Evolutionary conservation across 495 filamentous ascomycete genomes (phyloP).

Genomic region (Glutinoglossum americanum): DNA sequence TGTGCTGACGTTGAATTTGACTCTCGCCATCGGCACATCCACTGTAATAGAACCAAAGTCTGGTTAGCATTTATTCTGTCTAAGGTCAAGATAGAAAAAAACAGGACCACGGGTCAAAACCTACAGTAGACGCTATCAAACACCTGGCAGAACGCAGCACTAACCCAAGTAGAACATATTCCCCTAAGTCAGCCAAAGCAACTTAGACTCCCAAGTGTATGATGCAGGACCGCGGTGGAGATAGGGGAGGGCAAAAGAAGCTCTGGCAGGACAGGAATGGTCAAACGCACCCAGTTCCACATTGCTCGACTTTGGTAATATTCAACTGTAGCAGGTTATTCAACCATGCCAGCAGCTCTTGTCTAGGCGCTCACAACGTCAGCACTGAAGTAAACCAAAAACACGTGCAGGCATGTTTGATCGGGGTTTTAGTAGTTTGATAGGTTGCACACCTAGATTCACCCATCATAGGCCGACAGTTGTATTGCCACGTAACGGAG

Average conservation of each 20-base stretch:
- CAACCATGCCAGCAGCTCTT: conserved; percentile 90
- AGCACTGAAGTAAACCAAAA: background rate
- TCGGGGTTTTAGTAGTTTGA: background rate
- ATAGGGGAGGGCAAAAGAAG: background rate
- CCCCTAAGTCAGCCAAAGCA: background rate
- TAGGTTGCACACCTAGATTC: background rate
- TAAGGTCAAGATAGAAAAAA: background rate
- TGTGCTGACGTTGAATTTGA: conserved; percentile 93
- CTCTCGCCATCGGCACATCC: conserved; percentile 86
- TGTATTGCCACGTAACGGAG: background rate
- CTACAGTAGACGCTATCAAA: conserved; percentile 91
- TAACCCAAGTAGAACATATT: conserved; percentile 17
- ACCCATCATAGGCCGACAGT: background rate
- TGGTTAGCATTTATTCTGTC: background rate
- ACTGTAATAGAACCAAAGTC: conserved; percentile 21
- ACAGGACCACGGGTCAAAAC: conserved; percentile 10
- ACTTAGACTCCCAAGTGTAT: background rate
- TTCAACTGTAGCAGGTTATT: conserved; percentile 95
- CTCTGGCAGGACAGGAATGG: conserved; percentile 3
- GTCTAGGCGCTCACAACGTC: conserved; percentile 29
- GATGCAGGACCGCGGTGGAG: background rate
- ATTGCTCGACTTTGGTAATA: conserved; percentile 96
- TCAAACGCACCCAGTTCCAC: conserved; percentile 73
- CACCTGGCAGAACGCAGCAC: conserved; percentile 87
- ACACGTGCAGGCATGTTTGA: background rate